Evolutionary conservation across 495 filamentous ascomycete genomes (phyloP).

Genomic region (Xylaria acuta): DNA sequence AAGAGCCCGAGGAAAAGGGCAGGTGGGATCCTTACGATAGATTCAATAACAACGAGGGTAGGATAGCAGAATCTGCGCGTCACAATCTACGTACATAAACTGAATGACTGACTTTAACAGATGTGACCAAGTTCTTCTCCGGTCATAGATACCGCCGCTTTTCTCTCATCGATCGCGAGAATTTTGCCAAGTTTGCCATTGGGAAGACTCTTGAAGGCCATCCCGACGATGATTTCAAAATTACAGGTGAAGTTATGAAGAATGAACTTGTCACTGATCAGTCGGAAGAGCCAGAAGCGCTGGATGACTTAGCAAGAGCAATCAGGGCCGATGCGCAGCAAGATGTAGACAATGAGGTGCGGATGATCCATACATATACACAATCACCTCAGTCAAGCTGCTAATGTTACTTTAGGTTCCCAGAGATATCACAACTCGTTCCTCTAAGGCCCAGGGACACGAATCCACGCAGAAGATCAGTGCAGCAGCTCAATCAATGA

Average conservation of each 20-base stretch:
- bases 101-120: slow-evolving; percentile 22
- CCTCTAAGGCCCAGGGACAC: slow-evolving; percentile 16
- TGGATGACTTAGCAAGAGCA: slow-evolving; percentile 19
- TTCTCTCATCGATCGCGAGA: slow-evolving; percentile 23
- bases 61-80: neutral
- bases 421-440: neutral
- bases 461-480: slow-evolving; percentile 27
- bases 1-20: neutral
- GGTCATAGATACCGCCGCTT: slow-evolving; percentile 8
- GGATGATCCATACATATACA: neutral
- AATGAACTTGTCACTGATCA: slow-evolving; percentile 24
- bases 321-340: slow-evolving; percentile 30
- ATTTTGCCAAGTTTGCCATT: slow-evolving; percentile 28
- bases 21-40: slow-evolving; percentile 22
- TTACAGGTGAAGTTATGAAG: slow-evolving; percentile 31
- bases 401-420: neutral
- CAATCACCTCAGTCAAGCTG: neutral
- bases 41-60: slow-evolving; percentile 14
- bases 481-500: slow-evolving; percentile 27
- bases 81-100: neutral
- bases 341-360: slow-evolving; percentile 36
- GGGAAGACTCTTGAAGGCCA: slow-evolving; percentile 24
- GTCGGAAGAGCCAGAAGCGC: neutral
- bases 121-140: slow-evolving; percentile 29
- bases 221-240: slow-evolving; percentile 22